These are phyloP conservation scores for Beauveria varroae DNA, from an alignment of 2,329 filamentous ascomycete genomes.

Conservation along the genomic window DNA sequence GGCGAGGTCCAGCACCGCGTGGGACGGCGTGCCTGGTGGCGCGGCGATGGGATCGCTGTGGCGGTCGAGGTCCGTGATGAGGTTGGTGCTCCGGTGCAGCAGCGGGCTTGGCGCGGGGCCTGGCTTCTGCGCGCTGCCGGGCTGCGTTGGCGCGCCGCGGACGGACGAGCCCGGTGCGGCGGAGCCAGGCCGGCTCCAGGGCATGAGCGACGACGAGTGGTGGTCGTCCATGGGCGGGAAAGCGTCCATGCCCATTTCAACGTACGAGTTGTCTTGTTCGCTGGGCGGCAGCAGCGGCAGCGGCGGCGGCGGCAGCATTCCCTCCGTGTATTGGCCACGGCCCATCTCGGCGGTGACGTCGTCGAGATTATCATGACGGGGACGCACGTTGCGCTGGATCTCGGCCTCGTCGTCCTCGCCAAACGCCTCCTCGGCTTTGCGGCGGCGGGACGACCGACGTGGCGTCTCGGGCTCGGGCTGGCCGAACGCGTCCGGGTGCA, in stretches of 20 bases:
- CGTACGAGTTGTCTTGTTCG: slow-evolving; percentile 27
- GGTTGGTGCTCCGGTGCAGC: slow-evolving; percentile 28
- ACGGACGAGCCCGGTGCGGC: slow-evolving; percentile 38
- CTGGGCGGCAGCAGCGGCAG: slow-evolving; percentile 16
- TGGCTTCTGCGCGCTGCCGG: slow-evolving; percentile 29
- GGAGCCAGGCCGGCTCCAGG: slow-evolving; percentile 44
- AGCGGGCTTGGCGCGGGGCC: slow-evolving; percentile 28
- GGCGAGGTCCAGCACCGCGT: slow-evolving; percentile 25
- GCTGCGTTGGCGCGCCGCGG: slow-evolving; percentile 17
- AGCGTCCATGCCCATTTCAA: slow-evolving; percentile 66
- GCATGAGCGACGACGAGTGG: slow-evolving; percentile 44
- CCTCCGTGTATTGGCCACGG: slow-evolving; percentile 17
- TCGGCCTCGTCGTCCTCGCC: slow-evolving; percentile 25
- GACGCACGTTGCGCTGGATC: slow-evolving; percentile 1
- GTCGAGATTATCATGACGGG: slow-evolving; percentile 7
- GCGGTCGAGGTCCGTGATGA: slow-evolving; percentile 35
- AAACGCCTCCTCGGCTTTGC: slow-evolving; percentile 37
- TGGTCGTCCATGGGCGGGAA: slow-evolving; percentile 60
- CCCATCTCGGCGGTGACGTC: slow-evolving; percentile 21
- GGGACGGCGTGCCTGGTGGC: slow-evolving; percentile 14
- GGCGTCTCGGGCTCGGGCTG: slow-evolving; percentile 25
- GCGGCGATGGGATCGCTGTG: slow-evolving; percentile 34
- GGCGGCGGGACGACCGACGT: slow-evolving; percentile 25
- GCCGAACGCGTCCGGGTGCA: neutral
- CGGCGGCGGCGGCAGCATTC: slow-evolving; percentile 18